These are phyloP conservation scores for Oryza punctata DNA, from an alignment of 176 grass and related monocot species.

Conservation along the genomic window DNA sequence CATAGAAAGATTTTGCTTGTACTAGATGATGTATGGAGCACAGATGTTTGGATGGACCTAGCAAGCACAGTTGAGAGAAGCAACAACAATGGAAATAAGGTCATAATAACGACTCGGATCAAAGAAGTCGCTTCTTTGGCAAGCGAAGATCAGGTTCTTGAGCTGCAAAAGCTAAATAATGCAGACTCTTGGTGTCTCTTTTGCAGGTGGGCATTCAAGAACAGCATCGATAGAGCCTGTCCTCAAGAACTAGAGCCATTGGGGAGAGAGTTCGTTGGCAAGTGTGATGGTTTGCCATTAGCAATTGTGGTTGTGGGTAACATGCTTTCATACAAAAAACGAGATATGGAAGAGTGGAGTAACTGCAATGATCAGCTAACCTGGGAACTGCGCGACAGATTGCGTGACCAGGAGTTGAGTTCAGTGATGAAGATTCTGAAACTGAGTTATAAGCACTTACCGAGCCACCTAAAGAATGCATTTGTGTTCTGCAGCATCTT, in stretches of 20 bases:
- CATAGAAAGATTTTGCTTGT: slow-evolving; percentile 27
- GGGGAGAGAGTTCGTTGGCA: slow-evolving; percentile 21
- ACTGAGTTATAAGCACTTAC: slow-evolving; percentile 48
- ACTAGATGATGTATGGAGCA: slow-evolving; percentile 27
- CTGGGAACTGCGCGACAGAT: slow-evolving; percentile 20
- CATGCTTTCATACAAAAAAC: slow-evolving; percentile 21
- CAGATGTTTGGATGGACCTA: slow-evolving; percentile 33
- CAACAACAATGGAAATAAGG: slow-evolving; percentile 25
- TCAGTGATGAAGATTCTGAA: slow-evolving; percentile 43
- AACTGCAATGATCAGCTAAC: slow-evolving; percentile 25
- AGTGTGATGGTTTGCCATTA: slow-evolving; percentile 39
- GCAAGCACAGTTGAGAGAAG: background rate
- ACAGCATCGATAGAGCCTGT: background rate
- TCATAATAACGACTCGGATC: slow-evolving; percentile 1
- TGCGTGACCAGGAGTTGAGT: slow-evolving; percentile 1
- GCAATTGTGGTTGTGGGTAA: slow-evolving; percentile 36
- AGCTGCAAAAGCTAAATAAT: slow-evolving; percentile 22
- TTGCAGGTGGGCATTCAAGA: slow-evolving; percentile 38
- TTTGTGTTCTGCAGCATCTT: slow-evolving; percentile 56
- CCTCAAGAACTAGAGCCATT: slow-evolving; percentile 27
- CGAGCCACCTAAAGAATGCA: slow-evolving; percentile 41
- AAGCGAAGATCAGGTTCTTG: slow-evolving; percentile 21
- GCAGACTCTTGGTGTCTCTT: background rate
- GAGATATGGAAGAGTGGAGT: slow-evolving; percentile 17
- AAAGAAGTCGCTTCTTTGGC: slow-evolving; percentile 28